A percentile compares a stretch with the other conserved stretches of the same genome.
Conservation (phyloP, 495 filamentous ascomycete genomes). For the Aspergillus taichungensis region DNA sequence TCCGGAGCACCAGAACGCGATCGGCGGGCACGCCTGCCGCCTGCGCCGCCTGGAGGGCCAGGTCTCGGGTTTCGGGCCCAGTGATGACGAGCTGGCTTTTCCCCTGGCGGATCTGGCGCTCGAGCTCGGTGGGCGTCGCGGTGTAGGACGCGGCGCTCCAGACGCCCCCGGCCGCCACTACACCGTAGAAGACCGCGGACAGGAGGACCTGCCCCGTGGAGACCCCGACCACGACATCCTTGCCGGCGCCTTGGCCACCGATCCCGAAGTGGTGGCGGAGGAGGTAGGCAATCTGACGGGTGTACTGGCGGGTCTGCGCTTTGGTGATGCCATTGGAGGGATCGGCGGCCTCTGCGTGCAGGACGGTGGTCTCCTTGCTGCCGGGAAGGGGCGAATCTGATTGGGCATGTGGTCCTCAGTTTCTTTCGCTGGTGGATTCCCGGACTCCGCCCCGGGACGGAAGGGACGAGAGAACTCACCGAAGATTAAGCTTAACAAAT, state of each 20-base stretch:
- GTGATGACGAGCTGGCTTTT: constrained; percentile 6
- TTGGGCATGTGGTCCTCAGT: no score
- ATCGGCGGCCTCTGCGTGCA: constrained; percentile 40
- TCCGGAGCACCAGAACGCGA: constrained; percentile 17
- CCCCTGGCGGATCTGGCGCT: constrained; percentile 27
- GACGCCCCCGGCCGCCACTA: constrained; percentile 42
- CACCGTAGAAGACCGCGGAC: constrained; percentile 37
- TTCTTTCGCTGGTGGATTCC: no score
- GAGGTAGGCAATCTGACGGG: constrained; percentile 36
- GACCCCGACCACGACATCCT: constrained; percentile 43
- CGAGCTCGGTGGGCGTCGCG: constrained; percentile 32
- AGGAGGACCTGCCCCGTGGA: constrained; percentile 41
- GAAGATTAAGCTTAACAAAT: constrained; percentile 8
- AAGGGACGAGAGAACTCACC: background rate
- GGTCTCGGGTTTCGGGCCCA: constrained; percentile 3
- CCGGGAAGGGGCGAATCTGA: constrained; percentile 17
- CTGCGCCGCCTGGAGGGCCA: constrained; percentile 42
- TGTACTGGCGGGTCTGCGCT: constrained; percentile 29
- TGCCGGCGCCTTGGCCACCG: constrained; percentile 34
- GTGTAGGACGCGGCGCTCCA: constrained; percentile 30
- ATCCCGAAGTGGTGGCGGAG: constrained; percentile 40
- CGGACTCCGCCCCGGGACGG: no score
- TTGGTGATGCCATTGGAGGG: constrained; percentile 40
- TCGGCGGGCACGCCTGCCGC: constrained; percentile 48
- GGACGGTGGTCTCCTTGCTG: constrained; percentile 26